These are phyloP conservation scores for Panellus pusillus DNA, from an alignment of 768 basidiomycete species.

Conservation along the genomic window DNA sequence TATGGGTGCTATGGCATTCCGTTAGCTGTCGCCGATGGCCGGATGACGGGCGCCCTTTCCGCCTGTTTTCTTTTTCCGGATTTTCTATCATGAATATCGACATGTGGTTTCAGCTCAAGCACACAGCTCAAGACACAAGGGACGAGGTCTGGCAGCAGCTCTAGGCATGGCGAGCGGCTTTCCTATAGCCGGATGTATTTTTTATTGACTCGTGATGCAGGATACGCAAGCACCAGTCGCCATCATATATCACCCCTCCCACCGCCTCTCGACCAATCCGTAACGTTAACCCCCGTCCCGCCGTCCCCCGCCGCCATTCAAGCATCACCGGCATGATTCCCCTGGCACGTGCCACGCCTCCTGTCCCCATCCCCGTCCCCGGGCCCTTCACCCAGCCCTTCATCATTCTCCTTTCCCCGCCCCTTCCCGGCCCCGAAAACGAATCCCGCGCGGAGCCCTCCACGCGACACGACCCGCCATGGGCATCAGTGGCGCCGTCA, in stretches of 20 bases:
- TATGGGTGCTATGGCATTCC: too few relatives aligned
- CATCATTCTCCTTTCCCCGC: constrained; percentile 24
- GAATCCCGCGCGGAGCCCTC: constrained; percentile 2
- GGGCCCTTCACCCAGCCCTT: constrained; percentile 22
- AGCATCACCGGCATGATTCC: constrained; percentile 36
- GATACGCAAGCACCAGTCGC: constrained; percentile 24
- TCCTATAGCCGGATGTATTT: background rate
- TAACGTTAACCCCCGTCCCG: constrained; percentile 67
- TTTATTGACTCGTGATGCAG: background rate
- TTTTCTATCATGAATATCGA: too few relatives aligned
- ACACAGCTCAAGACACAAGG: too few relatives aligned
- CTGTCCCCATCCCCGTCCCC: constrained; percentile 26
- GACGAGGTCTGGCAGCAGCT: background rate
- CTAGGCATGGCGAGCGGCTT: background rate
- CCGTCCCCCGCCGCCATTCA: constrained; percentile 39
- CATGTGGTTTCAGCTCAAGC: too few relatives aligned
- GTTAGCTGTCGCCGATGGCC: too few relatives aligned
- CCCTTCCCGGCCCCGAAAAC: constrained; percentile 37
- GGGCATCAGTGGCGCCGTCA: constrained; percentile 65
- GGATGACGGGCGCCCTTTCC: too few relatives aligned
- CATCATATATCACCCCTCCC: constrained; percentile 55
- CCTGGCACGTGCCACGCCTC: constrained; percentile 34
- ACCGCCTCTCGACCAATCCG: constrained; percentile 27
- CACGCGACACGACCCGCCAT: constrained; percentile 48
- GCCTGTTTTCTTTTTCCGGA: too few relatives aligned